Base-by-base conservation (phyloP, 73 alveolate species). In the Symbiodinium natans region DNA sequence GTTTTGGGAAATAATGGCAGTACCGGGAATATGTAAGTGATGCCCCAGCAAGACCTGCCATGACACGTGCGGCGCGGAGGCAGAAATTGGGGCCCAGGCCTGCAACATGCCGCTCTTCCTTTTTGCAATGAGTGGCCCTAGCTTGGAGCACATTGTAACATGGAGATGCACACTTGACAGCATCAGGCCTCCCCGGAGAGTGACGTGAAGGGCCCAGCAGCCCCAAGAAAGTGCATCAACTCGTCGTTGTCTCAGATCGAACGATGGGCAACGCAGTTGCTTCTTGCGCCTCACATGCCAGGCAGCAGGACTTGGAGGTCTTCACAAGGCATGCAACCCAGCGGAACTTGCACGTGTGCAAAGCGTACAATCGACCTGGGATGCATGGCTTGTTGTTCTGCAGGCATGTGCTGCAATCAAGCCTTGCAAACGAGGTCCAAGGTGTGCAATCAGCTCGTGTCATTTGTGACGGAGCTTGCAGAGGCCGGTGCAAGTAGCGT, bases 391-490 rank as follows among this genome's bases (percentile, higher is more conserved):
- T 52, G 19, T 13, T 10, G 10, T 10, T 13, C 19, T 19, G 27
- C 71, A 52, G 27, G 10, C 19, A 52, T 10, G 71, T 13, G 27
- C 71, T 52, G 71, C 71, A 74, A 31, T 23, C 27, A 43, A n/a
- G 13, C 43, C 59, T 11, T 15, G 40, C n/a, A n/a, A n/a, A 8
- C 43, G 86, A 88, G 95, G 95, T 88, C 95, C 86, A 88, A 88
- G 86, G 86, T 88, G 1, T 88, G 95, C 95, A 88, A 88, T 56
- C 95, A 63, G 86, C 73, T 88, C 48, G 95, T 88, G 41, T 88
- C 95, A 42, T 88, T 88, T 41, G 95, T 88, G 3, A 88, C 95
- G 1, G 95, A 88, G 86, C 95, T 88, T 11, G 95, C 95, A 17
- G 95, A 88, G 95, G 95, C 84, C 3, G 5, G n/a, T 52, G 71